These are phyloP conservation scores for Fusarium sp. DNA, from an alignment of 2,329 filamentous ascomycete genomes.

Conservation along the genomic window DNA sequence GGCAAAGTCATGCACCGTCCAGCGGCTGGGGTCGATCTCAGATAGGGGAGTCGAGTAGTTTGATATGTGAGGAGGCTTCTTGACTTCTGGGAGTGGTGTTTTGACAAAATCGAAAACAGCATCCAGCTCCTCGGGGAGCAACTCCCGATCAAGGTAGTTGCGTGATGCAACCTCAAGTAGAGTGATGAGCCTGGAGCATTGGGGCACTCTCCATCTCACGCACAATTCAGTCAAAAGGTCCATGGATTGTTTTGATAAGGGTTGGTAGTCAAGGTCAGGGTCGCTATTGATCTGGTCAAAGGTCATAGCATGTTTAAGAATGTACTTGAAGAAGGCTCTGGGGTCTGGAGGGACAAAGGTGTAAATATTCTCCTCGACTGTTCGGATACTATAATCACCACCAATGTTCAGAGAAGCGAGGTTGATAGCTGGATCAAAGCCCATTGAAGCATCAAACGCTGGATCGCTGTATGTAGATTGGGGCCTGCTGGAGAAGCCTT, in stretches of 20 bases:
- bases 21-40: slow-evolving; percentile 66
- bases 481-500: slow-evolving; percentile 61
- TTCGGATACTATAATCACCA: slow-evolving; percentile 59
- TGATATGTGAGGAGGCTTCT: slow-evolving; percentile 67
- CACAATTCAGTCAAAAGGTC: slow-evolving; percentile 87
- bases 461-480: slow-evolving; percentile 60
- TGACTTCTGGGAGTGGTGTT: slow-evolving; percentile 70
- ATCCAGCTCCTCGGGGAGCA: slow-evolving; percentile 83
- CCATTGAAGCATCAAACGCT: slow-evolving; percentile 54
- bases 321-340: slow-evolving; percentile 81
- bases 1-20: slow-evolving; percentile 74
- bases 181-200: slow-evolving; percentile 79
- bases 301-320: slow-evolving; percentile 78
- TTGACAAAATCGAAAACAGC: slow-evolving; percentile 85
- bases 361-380: slow-evolving; percentile 73
- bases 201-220: slow-evolving; percentile 87
- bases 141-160: slow-evolving; percentile 85
- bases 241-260: slow-evolving; percentile 78
- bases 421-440: slow-evolving; percentile 73
- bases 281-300: slow-evolving; percentile 68
- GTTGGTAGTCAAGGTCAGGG: slow-evolving; percentile 57
- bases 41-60: slow-evolving; percentile 58
- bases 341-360: slow-evolving; percentile 90
- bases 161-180: slow-evolving; percentile 86
- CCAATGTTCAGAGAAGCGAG: slow-evolving; percentile 71